Evolutionary conservation across 257 asterid genomes (phyloP), one percentile per base, ranked within the genome.

Genomic region (Apocynum venetum): DNA sequence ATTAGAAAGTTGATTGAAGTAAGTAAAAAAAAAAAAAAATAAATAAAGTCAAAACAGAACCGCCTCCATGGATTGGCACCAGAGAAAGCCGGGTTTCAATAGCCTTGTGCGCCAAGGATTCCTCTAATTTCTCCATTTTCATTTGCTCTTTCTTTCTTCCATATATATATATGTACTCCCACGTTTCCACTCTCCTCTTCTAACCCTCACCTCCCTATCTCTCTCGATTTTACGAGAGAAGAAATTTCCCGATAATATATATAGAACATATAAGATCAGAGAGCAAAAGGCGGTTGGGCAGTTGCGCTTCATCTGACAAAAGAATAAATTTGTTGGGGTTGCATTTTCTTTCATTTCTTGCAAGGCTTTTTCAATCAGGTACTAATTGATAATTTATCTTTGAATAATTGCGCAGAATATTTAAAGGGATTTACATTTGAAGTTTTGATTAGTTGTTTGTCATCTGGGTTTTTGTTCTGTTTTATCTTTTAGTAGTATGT

Each of bases 311-410:
- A 48, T 41, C 43, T 15, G 3, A 44, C n/a, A 9, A 44, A 44
- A 20, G 7, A 13, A 8, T 10, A 46, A 49, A 6, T 49, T 47
- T 55, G 51, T 9, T 19, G 75, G 64, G 65, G 4, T 67, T 41
- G 1, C 56, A 56, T 74, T 31, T 56, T 59, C 20, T 52, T 31
- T 65, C 40, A 40, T 72, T 73, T 46, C 13, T 35, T 13, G 14
- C 43, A 14, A 6, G 56, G 17, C 35, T 56, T 81, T 64, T 25
- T 53, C 49, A 46, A 25, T 56, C 84, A 77, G 81, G 84, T 81
- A 53, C 74, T 72, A 55, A 40, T 15, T 14, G 17, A 35, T 59
- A 3, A 56, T 69, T 53, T 17, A 15, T 40, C 12, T 25, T 49
- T 36, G 31, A 9, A 17, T 69, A 0, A 38, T 71, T 71, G 41